Percentiles rank a stretch among this genome's conserved stretches.
Evolutionary conservation across 306 rosid genomes (phyloP).

Genomic region (Parietaria judaica): DNA sequence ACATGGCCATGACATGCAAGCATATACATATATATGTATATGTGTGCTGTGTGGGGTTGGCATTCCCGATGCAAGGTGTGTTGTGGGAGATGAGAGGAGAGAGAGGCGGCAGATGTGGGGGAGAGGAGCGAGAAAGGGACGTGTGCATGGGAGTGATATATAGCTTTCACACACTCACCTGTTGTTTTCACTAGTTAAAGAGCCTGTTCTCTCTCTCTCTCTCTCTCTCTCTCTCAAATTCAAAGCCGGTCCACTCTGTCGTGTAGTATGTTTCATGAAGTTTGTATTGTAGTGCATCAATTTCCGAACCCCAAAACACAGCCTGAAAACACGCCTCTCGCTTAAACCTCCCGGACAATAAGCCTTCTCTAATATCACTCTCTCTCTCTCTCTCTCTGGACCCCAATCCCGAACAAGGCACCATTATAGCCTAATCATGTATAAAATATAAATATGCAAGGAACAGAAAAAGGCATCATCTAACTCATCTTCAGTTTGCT

Average conservation of each 20-base stretch:
- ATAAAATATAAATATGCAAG: not conserved
- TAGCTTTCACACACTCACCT: constrained; percentile 95
- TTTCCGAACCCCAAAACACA: constrained; percentile 37
- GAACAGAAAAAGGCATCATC: no score
- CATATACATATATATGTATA: constrained; percentile 5
- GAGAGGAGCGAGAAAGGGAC: constrained; percentile 99
- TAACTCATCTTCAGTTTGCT: no score
- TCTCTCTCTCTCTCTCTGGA: constrained; percentile 25
- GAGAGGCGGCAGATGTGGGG: constrained; percentile 95
- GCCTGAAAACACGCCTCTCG: constrained; percentile 11
- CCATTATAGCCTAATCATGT: constrained; percentile 41
- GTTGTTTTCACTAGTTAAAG: constrained; percentile 65
- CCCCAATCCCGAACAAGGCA: constrained; percentile 28
- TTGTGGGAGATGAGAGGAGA: constrained; percentile 11
- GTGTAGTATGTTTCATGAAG: not conserved
- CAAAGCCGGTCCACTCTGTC: not conserved
- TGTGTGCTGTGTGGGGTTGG: constrained; percentile 32
- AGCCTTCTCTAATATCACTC: constrained; percentile 6
- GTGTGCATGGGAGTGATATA: constrained; percentile 98
- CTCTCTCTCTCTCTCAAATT: constrained; percentile 20
- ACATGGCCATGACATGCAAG: not conserved
- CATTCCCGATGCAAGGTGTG: constrained; percentile 47
- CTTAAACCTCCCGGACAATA: constrained; percentile 31
- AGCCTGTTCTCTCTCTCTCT: constrained; percentile 62
- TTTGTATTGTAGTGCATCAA: constrained; percentile 29